phyloP scores from a whole-genome alignment of 306 rosid genomes.

The Casuarina glauca region DNA sequence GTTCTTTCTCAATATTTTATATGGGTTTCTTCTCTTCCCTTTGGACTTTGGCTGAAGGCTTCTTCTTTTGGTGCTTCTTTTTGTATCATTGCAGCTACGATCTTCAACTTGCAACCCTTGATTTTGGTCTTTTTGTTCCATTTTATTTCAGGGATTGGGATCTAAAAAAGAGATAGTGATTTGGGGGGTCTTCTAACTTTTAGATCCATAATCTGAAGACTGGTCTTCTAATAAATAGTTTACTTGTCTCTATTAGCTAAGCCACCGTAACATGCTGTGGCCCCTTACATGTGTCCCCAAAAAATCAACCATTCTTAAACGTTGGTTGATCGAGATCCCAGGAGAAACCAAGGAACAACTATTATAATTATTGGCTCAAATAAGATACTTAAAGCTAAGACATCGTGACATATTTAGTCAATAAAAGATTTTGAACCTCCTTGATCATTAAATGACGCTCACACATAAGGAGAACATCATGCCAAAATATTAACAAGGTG shows the following conservation, averaged over 20 bases:
- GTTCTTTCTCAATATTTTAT: background rate
- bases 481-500: no score
- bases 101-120: background rate
- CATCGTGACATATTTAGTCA: no score
- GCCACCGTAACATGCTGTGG: background rate
- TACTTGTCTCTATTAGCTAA: background rate
- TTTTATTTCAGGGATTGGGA: background rate
- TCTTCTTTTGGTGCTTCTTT: slow-evolving; percentile 11
- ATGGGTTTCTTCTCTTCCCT: background rate
- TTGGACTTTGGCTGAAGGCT: background rate
- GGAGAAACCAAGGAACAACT: background rate
- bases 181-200: slow-evolving; percentile 3
- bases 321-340: background rate
- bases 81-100: background rate
- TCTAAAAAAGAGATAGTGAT: slow-evolving; percentile 6
- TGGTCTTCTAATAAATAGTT: background rate
- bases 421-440: no score
- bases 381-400: no score
- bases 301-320: background rate
- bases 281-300: background rate
- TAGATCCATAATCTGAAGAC: slow-evolving; percentile 1
- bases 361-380: background rate
- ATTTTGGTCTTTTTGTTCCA: slow-evolving; percentile 2
- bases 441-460: no score
- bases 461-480: no score